A percentile compares a stretch with the other conserved stretches of the same genome.
Conservation (phyloP, 106 monocot species). For the Agapanthus africanus region DNA sequence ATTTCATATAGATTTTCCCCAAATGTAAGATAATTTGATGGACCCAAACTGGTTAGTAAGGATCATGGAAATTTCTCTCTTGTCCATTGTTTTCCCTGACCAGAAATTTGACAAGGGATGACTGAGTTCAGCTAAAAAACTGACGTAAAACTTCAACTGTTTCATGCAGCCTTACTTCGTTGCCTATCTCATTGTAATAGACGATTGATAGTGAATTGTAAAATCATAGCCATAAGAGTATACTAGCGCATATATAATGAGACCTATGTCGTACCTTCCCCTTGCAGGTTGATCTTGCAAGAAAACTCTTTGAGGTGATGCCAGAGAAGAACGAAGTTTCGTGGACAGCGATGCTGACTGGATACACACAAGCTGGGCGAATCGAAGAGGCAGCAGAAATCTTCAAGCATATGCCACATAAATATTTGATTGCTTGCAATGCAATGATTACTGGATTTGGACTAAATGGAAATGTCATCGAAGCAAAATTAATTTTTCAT, state of each 20-base stretch:
- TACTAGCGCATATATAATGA: neutral
- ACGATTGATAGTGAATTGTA: no score
- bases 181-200: no score
- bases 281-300: conserved; percentile 45
- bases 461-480: conserved; percentile 37
- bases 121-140: no score
- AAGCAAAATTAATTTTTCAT: conserved; percentile 48
- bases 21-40: no score
- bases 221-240: neutral
- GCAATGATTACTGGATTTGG: conserved; percentile 72
- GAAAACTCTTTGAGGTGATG: conserved; percentile 92
- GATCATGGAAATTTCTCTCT: no score
- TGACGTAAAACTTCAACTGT: no score
- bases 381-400: conserved; percentile 41
- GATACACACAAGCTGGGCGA: conserved; percentile 51
- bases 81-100: no score
- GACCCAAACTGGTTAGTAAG: no score
- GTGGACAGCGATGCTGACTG: conserved; percentile 84
- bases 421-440: conserved; percentile 45
- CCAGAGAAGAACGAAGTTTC: conserved; percentile 80
- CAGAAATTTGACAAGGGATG: no score
- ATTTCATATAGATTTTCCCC: no score
- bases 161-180: no score
- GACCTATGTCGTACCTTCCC: neutral
- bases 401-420: conserved; percentile 42